Evolutionary conservation across 768 basidiomycete genomes (phyloP).

Genomic region (Serpula lacrymans): DNA sequence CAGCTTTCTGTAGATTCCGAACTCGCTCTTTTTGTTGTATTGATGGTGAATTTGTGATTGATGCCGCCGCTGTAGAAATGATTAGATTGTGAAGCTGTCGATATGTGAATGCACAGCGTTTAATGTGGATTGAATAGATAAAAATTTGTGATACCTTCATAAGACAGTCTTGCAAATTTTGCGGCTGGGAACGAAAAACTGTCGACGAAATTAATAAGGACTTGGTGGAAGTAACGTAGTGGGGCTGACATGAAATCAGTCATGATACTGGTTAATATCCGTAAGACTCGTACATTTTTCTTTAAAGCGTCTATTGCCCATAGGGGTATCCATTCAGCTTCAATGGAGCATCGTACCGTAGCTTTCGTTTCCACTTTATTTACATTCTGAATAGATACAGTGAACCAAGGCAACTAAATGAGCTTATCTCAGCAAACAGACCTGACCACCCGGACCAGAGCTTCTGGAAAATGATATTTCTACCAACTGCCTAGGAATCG

Average conservation of each 20-base stretch:
- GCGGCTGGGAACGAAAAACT: conserved; percentile 69
- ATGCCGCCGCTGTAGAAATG: conserved; percentile 16
- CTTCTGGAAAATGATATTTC: conserved; percentile 71
- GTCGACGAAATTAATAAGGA: conserved; percentile 70
- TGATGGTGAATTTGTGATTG: conserved; percentile 20
- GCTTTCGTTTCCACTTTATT: conserved; percentile 90
- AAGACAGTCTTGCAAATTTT: conserved; percentile 72
- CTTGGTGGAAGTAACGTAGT: conserved; percentile 65
- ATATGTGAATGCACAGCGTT: neutral
- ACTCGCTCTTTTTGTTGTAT: conserved; percentile 25
- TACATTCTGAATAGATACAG: conserved; percentile 56
- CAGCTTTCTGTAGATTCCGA: conserved; percentile 15
- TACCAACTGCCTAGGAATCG: conserved; percentile 51
- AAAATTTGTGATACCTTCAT: conserved; percentile 44
- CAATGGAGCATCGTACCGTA: conserved; percentile 55
- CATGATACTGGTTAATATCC: neutral
- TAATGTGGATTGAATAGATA: neutral
- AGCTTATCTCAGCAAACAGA: conserved; percentile 22
- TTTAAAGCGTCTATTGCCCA: conserved; percentile 56
- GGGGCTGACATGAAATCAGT: conserved; percentile 38
- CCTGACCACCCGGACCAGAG: conserved; percentile 85
- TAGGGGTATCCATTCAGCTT: conserved; percentile 62
- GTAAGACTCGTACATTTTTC: conserved; percentile 40
- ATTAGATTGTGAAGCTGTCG: conserved; percentile 27
- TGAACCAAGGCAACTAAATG: conserved; percentile 1